phyloP scores from a whole-genome alignment of 2,329 filamentous ascomycete genomes.

The Ophiostoma populinum region DNA sequence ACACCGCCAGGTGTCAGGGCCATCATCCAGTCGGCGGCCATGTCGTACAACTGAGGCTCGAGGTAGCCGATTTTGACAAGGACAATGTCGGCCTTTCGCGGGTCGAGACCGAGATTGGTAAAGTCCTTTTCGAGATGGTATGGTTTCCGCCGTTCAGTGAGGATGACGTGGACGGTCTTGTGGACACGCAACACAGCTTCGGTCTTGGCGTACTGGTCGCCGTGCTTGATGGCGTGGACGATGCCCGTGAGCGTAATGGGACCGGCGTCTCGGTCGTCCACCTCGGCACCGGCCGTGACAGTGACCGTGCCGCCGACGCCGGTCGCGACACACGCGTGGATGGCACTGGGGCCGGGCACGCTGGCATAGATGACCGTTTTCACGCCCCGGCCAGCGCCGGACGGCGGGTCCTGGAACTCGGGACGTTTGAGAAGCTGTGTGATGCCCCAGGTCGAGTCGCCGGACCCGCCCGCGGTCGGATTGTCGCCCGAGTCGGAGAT shows the following conservation, averaged over 20 bases:
- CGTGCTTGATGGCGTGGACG: constrained; percentile 31
- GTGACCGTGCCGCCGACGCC: constrained; percentile 30
- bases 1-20: constrained; percentile 35
- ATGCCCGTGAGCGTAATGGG: constrained; percentile 32
- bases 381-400: constrained; percentile 6
- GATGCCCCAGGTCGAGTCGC: constrained; percentile 35
- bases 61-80: constrained; percentile 40
- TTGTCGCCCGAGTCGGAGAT: constrained; percentile 39
- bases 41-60: constrained; percentile 34
- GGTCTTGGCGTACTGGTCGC: constrained; percentile 27
- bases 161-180: constrained; percentile 25
- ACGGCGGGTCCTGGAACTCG: constrained; percentile 21
- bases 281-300: constrained; percentile 31
- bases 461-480: constrained; percentile 35
- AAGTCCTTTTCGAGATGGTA: constrained; percentile 37
- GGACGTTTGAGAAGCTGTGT: constrained; percentile 25
- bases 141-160: constrained; percentile 34
- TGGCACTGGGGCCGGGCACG: constrained; percentile 28
- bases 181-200: constrained; percentile 34
- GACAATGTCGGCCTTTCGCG: constrained; percentile 29
- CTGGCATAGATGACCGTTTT: constrained; percentile 34
- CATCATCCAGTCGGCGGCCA: constrained; percentile 37
- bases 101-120: constrained; percentile 26
- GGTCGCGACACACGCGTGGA: constrained; percentile 23
- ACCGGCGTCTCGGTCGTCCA: constrained; percentile 29